phyloP scores from a whole-genome alignment of 257 asterid genomes.

The Salvia splendens region DNA sequence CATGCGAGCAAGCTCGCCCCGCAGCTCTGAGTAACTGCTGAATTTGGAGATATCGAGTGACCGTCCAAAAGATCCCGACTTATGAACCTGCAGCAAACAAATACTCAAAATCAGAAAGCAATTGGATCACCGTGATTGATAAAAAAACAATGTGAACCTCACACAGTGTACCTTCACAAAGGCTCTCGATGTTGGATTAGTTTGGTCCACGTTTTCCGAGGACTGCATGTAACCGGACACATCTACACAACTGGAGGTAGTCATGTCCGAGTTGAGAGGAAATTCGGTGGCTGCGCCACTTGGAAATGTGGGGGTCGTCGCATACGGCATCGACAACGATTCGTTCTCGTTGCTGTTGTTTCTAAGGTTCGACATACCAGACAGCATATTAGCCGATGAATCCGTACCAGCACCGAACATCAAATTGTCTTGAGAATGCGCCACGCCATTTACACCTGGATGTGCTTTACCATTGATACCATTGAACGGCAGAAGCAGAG shows the following conservation, averaged over 20 bases:
- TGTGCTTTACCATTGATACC: conserved; percentile 68
- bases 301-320: conserved; percentile 50
- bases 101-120: conserved; percentile 1
- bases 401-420: conserved; percentile 58
- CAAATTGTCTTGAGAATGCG: conserved; percentile 55
- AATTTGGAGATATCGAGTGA: conserved; percentile 90
- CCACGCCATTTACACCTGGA: conserved; percentile 52
- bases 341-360: conserved; percentile 48
- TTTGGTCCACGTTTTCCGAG: conserved; percentile 76
- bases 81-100: conserved; percentile 71
- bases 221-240: conserved; percentile 89
- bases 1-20: conserved; percentile 89
- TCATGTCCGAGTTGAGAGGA: conserved; percentile 71
- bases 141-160: background rate
- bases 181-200: conserved; percentile 55
- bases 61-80: conserved; percentile 87
- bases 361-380: conserved; percentile 49
- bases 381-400: conserved; percentile 52
- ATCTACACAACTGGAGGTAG: conserved; percentile 80
- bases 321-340: conserved; percentile 56
- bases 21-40: conserved; percentile 90
- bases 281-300: conserved; percentile 55
- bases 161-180: conserved; percentile 75
- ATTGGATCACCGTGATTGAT: background rate
- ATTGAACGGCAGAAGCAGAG: conserved; percentile 65